Evolutionary conservation across 225 moss, liverwort and hornwort species (phyloP).

Genomic region (Rhytidiadelphus loreus): DNA sequence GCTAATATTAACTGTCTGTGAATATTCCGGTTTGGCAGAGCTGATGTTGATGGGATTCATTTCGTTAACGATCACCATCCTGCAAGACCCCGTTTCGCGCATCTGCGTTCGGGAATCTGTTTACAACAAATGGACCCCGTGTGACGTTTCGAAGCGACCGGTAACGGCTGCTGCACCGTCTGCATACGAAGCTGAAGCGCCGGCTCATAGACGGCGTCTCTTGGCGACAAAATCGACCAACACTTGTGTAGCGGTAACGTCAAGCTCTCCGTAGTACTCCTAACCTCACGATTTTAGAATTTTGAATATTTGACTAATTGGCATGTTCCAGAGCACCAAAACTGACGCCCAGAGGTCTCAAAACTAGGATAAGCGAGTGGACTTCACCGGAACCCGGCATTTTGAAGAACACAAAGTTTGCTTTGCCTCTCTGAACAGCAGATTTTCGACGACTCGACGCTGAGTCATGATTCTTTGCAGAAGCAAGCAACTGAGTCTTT

Average conservation of each 20-base stretch:
- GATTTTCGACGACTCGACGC: neutral
- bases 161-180: neutral
- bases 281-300: neutral
- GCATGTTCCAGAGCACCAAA: no score
- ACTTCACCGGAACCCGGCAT: no score
- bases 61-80: slow-evolving; percentile 76
- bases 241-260: slow-evolving; percentile 1
- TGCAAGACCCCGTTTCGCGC: slow-evolving; percentile 26
- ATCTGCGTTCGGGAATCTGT: slow-evolving; percentile 12
- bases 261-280: neutral
- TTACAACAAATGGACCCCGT: slow-evolving; percentile 38
- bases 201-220: neutral
- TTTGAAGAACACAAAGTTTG: neutral
- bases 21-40: slow-evolving; percentile 27
- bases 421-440: neutral
- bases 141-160: slow-evolving; percentile 1
- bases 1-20: neutral
- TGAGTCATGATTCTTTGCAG: no score
- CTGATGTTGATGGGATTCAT: slow-evolving; percentile 95
- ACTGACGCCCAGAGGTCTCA: neutral
- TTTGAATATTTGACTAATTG: neutral
- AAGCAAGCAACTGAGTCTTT: neutral
- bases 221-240: neutral
- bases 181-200: neutral
- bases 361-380: neutral